phyloP scores from a whole-genome alignment of 495 filamentous ascomycete genomes.

The Xanthoparmelia taractica region DNA sequence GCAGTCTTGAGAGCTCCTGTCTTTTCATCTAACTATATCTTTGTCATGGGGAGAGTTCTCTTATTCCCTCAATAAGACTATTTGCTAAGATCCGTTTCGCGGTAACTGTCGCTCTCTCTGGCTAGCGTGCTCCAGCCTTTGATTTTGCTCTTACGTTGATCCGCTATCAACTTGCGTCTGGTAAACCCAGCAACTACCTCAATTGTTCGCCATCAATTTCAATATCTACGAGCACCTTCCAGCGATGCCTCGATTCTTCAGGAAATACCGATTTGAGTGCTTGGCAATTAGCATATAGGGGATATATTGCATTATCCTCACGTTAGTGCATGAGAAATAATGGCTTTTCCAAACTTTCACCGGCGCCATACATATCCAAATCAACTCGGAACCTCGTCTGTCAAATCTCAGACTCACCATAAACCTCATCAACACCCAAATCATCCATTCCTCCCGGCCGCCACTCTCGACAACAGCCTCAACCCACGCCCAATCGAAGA shows the following conservation, averaged over 20 bases:
- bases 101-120: not conserved
- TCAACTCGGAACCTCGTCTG: not conserved
- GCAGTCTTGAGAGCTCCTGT: not conserved
- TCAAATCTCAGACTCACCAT: not conserved
- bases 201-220: not conserved
- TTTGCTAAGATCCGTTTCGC: not conserved
- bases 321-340: not conserved
- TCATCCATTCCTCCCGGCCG: not conserved
- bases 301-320: not conserved
- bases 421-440: not conserved
- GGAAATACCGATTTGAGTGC: not conserved
- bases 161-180: not conserved
- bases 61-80: not conserved
- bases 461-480: not conserved
- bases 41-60: not conserved
- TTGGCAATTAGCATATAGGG: not conserved
- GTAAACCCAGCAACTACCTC: not conserved
- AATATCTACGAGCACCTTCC: not conserved
- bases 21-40: not conserved
- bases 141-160: not conserved
- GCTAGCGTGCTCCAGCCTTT: not conserved
- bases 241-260: not conserved
- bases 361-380: not conserved
- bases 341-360: not conserved
- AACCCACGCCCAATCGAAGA: not conserved